Evolutionary conservation across 2,329 filamentous ascomycete species (phyloP).

Genomic region (Colletotrichum sp.): DNA sequence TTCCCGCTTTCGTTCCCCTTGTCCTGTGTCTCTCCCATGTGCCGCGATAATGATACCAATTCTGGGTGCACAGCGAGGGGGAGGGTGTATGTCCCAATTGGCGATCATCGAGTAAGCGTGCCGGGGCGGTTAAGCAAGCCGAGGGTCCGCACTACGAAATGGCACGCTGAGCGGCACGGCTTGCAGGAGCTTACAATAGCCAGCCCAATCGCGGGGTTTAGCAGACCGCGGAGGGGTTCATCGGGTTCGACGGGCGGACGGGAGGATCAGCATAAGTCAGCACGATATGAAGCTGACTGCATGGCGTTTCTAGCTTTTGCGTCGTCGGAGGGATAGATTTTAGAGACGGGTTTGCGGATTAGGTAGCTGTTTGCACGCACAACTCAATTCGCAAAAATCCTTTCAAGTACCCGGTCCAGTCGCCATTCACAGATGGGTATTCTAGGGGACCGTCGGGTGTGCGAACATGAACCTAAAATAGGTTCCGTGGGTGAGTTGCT

Average conservation of each 20-base stretch:
- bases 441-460: not conserved
- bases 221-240: not conserved
- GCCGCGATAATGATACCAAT: not conserved
- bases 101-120: not conserved
- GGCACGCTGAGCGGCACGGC: not conserved
- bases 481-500: not conserved
- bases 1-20: not conserved
- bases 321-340: not conserved
- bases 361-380: not conserved
- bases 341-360: not conserved
- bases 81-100: not conserved
- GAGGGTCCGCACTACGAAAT: not conserved
- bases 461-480: not conserved
- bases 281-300: conserved; percentile 5
- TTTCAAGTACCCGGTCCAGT: not conserved
- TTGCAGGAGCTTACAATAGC: not conserved
- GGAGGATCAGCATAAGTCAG: not conserved
- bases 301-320: not conserved
- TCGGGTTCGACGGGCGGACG: not conserved
- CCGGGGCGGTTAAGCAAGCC: not conserved
- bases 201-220: not conserved
- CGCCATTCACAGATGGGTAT: not conserved
- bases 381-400: not conserved
- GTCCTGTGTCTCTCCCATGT: not conserved
- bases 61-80: not conserved